Evolutionary conservation across 257 asterid species (phyloP).

Genomic region (Solanum piurae): DNA sequence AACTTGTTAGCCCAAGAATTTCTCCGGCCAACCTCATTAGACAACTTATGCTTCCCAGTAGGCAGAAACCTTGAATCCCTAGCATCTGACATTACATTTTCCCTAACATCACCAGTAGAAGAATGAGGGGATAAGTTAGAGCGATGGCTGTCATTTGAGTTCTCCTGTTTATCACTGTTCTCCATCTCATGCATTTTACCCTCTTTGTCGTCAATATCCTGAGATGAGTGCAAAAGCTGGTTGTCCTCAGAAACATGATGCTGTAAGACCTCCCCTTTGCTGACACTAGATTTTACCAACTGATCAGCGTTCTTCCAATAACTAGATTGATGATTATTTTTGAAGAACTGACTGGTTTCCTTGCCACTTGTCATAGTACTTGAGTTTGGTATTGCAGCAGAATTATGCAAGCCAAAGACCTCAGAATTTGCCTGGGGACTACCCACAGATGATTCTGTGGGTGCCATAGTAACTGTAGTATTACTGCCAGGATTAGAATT

Average conservation of each 20-base stretch:
- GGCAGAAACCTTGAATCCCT: slow-evolving; percentile 45
- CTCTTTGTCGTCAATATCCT: slow-evolving; percentile 19
- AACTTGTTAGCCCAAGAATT: slow-evolving; percentile 55
- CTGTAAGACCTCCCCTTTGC: slow-evolving; percentile 34
- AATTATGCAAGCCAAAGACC: slow-evolving; percentile 26
- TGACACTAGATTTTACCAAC: slow-evolving; percentile 29
- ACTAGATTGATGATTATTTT: slow-evolving; percentile 29
- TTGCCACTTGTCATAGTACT: slow-evolving; percentile 23
- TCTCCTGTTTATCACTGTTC: slow-evolving; percentile 34
- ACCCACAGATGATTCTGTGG: slow-evolving; percentile 23
- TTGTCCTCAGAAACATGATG: slow-evolving; percentile 24
- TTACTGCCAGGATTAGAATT: slow-evolving; percentile 32
- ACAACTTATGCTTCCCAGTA: slow-evolving; percentile 47
- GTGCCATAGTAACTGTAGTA: slow-evolving; percentile 26
- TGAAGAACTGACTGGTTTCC: slow-evolving; percentile 35
- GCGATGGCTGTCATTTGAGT: slow-evolving; percentile 58
- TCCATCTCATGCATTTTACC: slow-evolving; percentile 33
- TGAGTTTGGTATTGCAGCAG: slow-evolving; percentile 26
- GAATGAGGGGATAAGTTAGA: slow-evolving; percentile 51
- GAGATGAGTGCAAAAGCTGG: slow-evolving; percentile 16
- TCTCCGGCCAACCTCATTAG: slow-evolving; percentile 37
- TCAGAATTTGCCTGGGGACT: slow-evolving; percentile 31
- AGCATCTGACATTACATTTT: slow-evolving; percentile 33
- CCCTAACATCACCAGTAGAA: slow-evolving; percentile 45
- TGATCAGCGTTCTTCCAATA: slow-evolving; percentile 54